phyloP scores from a whole-genome alignment of 768 basidiomycete species.

The Mycena crocata region DNA sequence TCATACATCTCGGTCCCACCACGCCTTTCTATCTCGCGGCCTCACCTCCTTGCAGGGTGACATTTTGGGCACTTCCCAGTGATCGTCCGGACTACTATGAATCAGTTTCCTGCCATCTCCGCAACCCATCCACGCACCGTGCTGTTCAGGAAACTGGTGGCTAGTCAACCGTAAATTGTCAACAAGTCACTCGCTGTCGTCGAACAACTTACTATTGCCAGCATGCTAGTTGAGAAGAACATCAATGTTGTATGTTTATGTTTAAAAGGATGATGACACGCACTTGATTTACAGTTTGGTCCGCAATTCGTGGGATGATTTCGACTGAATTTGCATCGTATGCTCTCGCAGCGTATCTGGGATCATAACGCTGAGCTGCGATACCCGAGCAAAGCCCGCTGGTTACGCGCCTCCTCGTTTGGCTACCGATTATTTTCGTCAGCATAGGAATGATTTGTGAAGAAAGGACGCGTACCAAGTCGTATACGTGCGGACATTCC shows the following conservation, averaged over 20 bases:
- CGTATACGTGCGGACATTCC: conserved; percentile 64
- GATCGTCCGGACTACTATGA: conserved; percentile 19
- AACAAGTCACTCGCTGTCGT: conserved; percentile 13
- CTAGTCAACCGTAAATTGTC: conserved; percentile 51
- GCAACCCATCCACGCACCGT: conserved; percentile 46
- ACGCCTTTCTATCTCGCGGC: neutral
- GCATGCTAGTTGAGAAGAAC: conserved; percentile 56
- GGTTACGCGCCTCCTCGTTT: conserved; percentile 65
- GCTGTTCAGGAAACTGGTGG: conserved; percentile 77
- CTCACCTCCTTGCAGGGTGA: conserved; percentile 1
- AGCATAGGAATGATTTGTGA: conserved; percentile 8
- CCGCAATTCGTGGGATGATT: conserved; percentile 70
- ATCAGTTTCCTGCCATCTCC: conserved; percentile 9
- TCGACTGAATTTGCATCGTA: conserved; percentile 78
- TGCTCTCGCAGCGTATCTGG: conserved; percentile 75
- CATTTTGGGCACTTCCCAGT: conserved; percentile 15
- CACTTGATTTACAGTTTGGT: conserved; percentile 57
- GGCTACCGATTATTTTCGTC: conserved; percentile 53
- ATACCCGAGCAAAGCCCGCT: conserved; percentile 25
- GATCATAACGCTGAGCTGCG: conserved; percentile 26
- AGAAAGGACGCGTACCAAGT: conserved; percentile 56
- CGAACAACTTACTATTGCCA: conserved; percentile 78
- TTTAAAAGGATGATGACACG: neutral
- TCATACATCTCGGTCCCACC: neutral
- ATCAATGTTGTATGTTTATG: neutral